Conservation (phyloP, 495 filamentous ascomycete species). For the Trichoderma orchidacearum region DNA sequence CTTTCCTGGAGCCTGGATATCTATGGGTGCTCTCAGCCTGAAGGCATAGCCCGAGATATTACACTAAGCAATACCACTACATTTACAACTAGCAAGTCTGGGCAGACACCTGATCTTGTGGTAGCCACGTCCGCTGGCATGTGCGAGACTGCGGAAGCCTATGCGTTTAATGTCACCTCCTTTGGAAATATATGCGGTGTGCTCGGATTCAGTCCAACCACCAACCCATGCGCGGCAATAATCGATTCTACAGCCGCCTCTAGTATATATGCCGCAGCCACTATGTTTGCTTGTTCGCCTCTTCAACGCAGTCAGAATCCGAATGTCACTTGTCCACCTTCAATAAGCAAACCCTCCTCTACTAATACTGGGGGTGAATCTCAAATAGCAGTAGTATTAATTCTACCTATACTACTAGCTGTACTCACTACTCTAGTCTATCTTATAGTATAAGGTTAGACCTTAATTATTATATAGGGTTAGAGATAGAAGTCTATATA, state of each 20-base stretch:
- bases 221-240: not conserved
- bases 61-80: too few relatives aligned
- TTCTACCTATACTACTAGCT: not conserved
- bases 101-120: not conserved
- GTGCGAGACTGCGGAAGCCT: not conserved
- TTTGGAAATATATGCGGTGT: not conserved
- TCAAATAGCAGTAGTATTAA: not conserved
- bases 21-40: too few relatives aligned
- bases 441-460: not conserved
- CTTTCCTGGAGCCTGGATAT: not conserved
- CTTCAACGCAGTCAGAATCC: not conserved
- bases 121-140: not conserved
- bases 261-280: not conserved
- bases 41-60: not conserved
- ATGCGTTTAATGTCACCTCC: not conserved
- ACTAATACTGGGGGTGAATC: too few relatives aligned
- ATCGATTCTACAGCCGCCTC: not conserved
- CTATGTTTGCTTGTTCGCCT: not conserved
- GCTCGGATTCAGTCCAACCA: not conserved
- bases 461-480: not conserved
- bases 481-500: not conserved
- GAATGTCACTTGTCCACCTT: not conserved
- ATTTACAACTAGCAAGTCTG: not conserved
- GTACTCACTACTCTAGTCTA: not conserved
- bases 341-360: not conserved